Base-by-base conservation (phyloP, 2,329 filamentous ascomycete genomes). In the Endothia cerciana region DNA sequence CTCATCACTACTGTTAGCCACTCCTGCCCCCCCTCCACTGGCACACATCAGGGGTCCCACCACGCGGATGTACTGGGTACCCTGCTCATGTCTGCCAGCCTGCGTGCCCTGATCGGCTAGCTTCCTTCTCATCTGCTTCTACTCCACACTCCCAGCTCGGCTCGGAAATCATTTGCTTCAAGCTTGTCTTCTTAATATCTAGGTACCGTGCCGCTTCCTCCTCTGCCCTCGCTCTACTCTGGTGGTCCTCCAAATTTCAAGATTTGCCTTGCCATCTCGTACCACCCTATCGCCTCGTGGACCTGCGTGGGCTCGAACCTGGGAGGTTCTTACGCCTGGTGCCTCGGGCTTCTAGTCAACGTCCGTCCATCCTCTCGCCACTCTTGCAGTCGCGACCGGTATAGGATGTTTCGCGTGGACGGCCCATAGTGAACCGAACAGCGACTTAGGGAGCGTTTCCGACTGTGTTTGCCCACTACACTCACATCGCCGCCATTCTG, bases 81-180 rank as follows among this genome's bases (percentile, higher is more conserved):
- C 60, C 60, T 58, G 33, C 33, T 58, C 49, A 11, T 25, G 61
- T 55, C 49, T 47, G 28, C 38, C 61, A 63, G 40, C 28, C 25
- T 63, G 55, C 47, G 60, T 61, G 62, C 66, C 64, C 58, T 63
- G 66, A 63, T 62, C 55, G 60, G 66, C 60, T 68, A 63, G 66
- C 66, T 66, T 65, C 60, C 65, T 65, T 66, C 60, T 68, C 63
- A 63, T 67, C 63, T 67, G 47, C 56, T 43, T 57, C 61, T 65
- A 66, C 66, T 66, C 66, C 66, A 68, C 66, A 64, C 60, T 66
- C 49, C 64, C 56, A 62, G 51, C n/a, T 66, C 63, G 64, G 47
- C 51, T 57, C 64, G 47, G 62, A 43, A 61, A 62, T 64, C 64
- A 66, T 38, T 64, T 64, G 57, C 64, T 62, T 55, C 51, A 56